Evolutionary conservation across 768 basidiomycete genomes (phyloP).

Genomic region (Fibroporia radiculosa): DNA sequence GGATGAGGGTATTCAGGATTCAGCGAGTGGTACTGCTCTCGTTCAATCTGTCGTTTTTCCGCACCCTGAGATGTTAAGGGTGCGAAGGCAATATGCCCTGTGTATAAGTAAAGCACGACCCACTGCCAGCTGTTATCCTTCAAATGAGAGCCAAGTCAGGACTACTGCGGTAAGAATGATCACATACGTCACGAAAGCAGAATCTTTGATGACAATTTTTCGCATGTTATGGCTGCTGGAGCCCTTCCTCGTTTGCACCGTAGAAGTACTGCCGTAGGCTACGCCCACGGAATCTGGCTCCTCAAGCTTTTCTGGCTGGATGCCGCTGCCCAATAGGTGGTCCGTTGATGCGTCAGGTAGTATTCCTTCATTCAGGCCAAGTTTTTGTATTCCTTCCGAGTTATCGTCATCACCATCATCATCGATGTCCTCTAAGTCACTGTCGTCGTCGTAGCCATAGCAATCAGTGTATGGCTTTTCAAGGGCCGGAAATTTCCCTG

Average conservation of each 20-base stretch:
- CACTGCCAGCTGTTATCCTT: background rate
- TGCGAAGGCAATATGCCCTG: background rate
- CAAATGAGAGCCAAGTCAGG: background rate
- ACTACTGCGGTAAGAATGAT: background rate
- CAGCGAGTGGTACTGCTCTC: background rate
- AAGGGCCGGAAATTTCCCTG: background rate
- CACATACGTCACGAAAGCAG: background rate
- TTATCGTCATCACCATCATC: background rate
- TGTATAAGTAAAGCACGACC: slow-evolving; percentile 1
- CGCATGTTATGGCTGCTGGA: background rate
- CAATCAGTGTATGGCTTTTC: background rate
- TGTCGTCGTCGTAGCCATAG: background rate
- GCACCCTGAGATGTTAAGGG: slow-evolving; percentile 4
- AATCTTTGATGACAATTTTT: background rate
- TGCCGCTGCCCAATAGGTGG: background rate
- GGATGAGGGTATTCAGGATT: background rate
- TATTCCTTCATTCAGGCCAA: background rate
- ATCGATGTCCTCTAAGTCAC: background rate
- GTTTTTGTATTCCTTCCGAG: background rate
- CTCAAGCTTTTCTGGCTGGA: no score
- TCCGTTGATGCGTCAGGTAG: background rate
- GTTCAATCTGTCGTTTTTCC: background rate
- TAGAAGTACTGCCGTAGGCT: background rate
- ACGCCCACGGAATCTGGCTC: background rate
- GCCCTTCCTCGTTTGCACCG: background rate